Base-by-base conservation (phyloP, 2,329 filamentous ascomycete species). In the Hypomyces perniciosus region DNA sequence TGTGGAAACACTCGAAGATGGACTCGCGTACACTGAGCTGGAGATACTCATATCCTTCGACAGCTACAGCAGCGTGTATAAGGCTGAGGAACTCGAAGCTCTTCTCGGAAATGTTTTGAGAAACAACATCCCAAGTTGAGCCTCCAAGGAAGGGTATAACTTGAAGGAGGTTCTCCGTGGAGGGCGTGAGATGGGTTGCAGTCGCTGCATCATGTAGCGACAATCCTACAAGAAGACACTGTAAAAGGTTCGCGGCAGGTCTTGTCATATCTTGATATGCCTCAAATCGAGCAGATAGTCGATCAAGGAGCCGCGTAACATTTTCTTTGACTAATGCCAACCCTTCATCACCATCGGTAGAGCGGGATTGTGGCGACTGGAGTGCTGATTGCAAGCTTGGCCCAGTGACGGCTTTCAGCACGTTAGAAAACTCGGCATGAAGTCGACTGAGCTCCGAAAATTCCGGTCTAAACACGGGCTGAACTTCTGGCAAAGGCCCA, bases 191-290 rank as follows among this genome's bases (percentile, higher is more conserved):
- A 65, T 41, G 72, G 59, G 57, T 80, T 69, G 58, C 78, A 57
- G 62, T 72, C 6, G 61, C 56, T 2, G 65, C 60, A 61, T 71
- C 70, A 48, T 75, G 78, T 35, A 95, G 68, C 1, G 81, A 85
- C 31, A 95, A 68, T 3, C 90, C 91, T 53, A 95, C 73, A 57
- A 86, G 81, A 8, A 97, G 72, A 58, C 88, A 88, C 52, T 86
- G 83, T 40, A 97, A 73, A 56, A 96, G 86, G 47, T 86, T 88
- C 41, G 90, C 76, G 8, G 90, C 78, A 4, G 90, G 91, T 41
- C 80, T 76, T 0, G 86, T 88, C 59, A 97, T 81, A 62, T 99
- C 93, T 54, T 90, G 88, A 61, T 96, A 97, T 10, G 83, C 83
- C 37, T 83, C 79, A 62, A 90, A 95, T 34, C 83, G 77, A 30